Conservation (phyloP, 495 filamentous ascomycete genomes). For the Parmelia sp. region DNA sequence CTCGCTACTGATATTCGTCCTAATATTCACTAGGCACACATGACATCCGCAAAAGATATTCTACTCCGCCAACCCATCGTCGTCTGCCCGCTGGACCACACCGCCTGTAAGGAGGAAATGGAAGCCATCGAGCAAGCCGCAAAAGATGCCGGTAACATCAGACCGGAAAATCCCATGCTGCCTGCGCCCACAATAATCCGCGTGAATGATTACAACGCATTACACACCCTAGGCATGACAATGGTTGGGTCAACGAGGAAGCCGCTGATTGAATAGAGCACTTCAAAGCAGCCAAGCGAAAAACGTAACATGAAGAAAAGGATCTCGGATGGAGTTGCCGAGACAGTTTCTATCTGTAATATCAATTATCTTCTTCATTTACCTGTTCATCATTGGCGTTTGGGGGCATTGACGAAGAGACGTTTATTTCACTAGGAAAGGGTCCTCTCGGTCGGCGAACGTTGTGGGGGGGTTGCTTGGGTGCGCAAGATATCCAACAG, state of each 20-base stretch:
- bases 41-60: slow-evolving; percentile 89
- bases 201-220: slow-evolving; percentile 66
- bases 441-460: neutral
- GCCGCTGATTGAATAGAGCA: slow-evolving; percentile 75
- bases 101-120: slow-evolving; percentile 96
- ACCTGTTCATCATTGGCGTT: neutral
- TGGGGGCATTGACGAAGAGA: slow-evolving; percentile 15
- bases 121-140: slow-evolving; percentile 93
- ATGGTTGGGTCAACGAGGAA: slow-evolving; percentile 83
- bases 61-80: slow-evolving; percentile 87
- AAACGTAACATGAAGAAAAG: neutral
- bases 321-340: neutral
- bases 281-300: neutral
- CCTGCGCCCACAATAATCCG: slow-evolving; percentile 76
- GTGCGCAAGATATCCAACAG: slow-evolving; percentile 7
- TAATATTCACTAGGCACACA: slow-evolving; percentile 57
- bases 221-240: slow-evolving; percentile 72
- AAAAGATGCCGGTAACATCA: slow-evolving; percentile 80
- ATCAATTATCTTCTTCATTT: slow-evolving; percentile 7
- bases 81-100: slow-evolving; percentile 91
- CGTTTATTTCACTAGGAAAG: neutral
- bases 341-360: neutral
- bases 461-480: neutral
- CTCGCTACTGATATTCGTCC: neutral
- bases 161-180: slow-evolving; percentile 81